Evolutionary conservation across 116 monocot species (phyloP).

Genomic region (Phalaenopsis hybrid): DNA sequence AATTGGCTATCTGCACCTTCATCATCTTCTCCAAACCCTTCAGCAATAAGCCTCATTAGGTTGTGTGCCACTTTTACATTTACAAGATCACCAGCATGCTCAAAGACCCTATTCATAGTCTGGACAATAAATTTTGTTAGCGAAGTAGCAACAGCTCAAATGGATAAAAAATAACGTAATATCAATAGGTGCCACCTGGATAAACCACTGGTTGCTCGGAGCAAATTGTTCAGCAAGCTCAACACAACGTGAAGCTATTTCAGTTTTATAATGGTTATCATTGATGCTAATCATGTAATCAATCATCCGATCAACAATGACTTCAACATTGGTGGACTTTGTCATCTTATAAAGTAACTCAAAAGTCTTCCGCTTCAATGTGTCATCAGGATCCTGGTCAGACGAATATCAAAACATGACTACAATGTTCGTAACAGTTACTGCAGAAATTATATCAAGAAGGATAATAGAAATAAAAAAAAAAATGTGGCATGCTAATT

Average conservation of each 20-base stretch:
- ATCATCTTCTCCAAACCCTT: conserved; percentile 97
- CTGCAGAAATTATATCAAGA: background rate
- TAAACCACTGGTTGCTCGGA: conserved; percentile 99
- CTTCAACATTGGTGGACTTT: conserved; percentile 94
- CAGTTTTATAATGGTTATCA: conserved; percentile 92
- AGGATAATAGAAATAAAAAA: background rate
- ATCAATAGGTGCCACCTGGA: conserved; percentile 46
- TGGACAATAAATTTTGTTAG: conserved; percentile 31
- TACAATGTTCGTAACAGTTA: background rate
- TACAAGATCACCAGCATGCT: conserved; percentile 98
- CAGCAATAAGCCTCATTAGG: conserved; percentile 92
- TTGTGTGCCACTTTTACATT: conserved; percentile 89
- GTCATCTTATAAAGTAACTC: conserved; percentile 97
- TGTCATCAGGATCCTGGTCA: conserved; percentile 90
- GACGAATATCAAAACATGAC: background rate
- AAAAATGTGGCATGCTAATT: background rate
- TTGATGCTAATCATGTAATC: conserved; percentile 96
- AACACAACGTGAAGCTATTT: conserved; percentile 96
- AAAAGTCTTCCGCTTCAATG: conserved; percentile 94
- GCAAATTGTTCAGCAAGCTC: conserved; percentile 99
- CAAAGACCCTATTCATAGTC: conserved; percentile 99
- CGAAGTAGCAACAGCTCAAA: background rate
- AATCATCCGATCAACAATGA: conserved; percentile 99
- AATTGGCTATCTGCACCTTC: conserved; percentile 87
- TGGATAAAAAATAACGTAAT: conserved; percentile 4